Evolutionary conservation across 768 basidiomycete genomes (phyloP).

Genomic region (Boletus rex-veris): DNA sequence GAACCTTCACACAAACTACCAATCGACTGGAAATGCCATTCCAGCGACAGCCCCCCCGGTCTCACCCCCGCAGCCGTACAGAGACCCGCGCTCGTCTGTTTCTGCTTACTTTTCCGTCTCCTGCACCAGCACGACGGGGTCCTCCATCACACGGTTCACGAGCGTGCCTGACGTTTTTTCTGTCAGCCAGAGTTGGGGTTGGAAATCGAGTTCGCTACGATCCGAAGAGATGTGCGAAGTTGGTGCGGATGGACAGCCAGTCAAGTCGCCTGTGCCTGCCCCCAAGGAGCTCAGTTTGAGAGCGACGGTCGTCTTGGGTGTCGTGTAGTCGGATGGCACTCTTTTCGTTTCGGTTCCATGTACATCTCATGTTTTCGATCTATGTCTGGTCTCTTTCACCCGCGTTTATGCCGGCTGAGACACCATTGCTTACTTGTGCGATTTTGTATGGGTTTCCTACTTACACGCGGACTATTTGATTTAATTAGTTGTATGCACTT

Average conservation of each 20-base stretch:
- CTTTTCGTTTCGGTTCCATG: not conserved
- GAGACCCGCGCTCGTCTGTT: slow-evolving; percentile 68
- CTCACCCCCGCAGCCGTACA: slow-evolving; percentile 64
- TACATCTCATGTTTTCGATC: slow-evolving; percentile 5
- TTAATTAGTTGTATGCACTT: too few species aligned
- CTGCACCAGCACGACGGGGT: slow-evolving; percentile 77
- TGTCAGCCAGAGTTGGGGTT: slow-evolving; percentile 89
- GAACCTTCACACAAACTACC: slow-evolving; percentile 17
- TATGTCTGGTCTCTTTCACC: not conserved
- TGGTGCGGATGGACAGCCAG: slow-evolving; percentile 29
- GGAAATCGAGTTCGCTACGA: slow-evolving; percentile 66
- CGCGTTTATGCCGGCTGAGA: not conserved
- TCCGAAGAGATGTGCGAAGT: slow-evolving; percentile 47
- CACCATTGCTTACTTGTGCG: not conserved
- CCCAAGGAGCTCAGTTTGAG: slow-evolving; percentile 58
- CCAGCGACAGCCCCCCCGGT: slow-evolving; percentile 44
- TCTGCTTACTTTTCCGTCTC: slow-evolving; percentile 82
- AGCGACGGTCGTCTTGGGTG: slow-evolving; percentile 74
- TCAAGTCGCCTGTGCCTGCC: slow-evolving; percentile 32
- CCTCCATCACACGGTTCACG: slow-evolving; percentile 77
- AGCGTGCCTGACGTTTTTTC: slow-evolving; percentile 85
- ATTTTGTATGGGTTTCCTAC: not conserved
- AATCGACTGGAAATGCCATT: slow-evolving; percentile 19
- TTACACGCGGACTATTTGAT: not conserved
- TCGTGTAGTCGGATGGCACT: slow-evolving; percentile 44